Percentiles rank a stretch among this genome's conserved stretches.
These are phyloP conservation scores for Melaleuca alternifolia DNA, from an alignment of 345 rosid genomes.

Conservation along the genomic window DNA sequence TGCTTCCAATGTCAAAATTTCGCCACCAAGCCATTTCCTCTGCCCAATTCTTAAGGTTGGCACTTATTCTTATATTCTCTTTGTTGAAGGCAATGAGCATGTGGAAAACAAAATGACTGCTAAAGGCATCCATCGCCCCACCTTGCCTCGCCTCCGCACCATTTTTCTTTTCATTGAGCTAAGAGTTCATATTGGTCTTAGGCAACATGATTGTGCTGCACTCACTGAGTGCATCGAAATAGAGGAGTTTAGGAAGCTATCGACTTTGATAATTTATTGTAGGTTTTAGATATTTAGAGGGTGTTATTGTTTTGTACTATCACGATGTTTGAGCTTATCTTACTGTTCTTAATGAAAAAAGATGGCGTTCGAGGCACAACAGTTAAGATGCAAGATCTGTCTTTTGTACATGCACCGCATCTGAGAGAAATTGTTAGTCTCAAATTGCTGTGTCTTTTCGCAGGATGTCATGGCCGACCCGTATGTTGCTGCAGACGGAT, in stretches of 20 bases:
- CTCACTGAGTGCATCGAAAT: neutral
- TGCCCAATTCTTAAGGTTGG: slow-evolving; percentile 79
- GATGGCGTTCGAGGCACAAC: neutral
- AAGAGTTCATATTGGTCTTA: neutral
- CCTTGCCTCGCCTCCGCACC: neutral
- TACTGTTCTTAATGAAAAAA: neutral
- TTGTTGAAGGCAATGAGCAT: neutral
- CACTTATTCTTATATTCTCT: neutral
- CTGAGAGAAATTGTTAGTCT: neutral
- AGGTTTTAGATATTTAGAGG: neutral
- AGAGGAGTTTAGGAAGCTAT: neutral
- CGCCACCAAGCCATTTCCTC: slow-evolving; percentile 54
- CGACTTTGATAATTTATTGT: neutral
- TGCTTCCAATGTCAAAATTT: neutral
- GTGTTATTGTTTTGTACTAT: neutral
- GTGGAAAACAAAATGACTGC: neutral
- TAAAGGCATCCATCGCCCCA: neutral
- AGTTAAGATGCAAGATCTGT: neutral
- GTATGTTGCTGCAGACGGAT: slow-evolving; percentile 85
- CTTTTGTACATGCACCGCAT: neutral
- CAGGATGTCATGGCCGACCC: slow-evolving; percentile 83
- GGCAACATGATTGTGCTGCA: neutral
- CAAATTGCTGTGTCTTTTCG: neutral
- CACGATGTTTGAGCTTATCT: neutral
- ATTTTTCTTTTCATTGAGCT: neutral